Base-by-base conservation (phyloP, 306 rosid genomes). In the Trifolium subterraneum region DNA sequence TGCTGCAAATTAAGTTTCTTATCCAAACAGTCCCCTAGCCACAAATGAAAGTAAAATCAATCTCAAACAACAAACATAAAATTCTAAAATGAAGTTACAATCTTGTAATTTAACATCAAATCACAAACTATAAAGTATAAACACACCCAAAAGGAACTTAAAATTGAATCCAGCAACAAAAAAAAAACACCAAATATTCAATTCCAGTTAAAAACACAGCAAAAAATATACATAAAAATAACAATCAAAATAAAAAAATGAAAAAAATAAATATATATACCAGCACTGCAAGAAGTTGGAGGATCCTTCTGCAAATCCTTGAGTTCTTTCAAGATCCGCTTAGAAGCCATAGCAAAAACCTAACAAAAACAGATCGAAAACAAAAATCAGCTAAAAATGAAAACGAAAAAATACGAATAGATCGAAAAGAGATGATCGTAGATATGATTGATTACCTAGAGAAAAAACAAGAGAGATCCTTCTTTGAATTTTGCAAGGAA, bases 261-360 rank as follows among this genome's bases (percentile, higher is more conserved):
- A 42, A 38, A 41, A 9, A 10, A n/a, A n/a, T n/a, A n/a, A 22
- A 22, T 22, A 22, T 2, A 41, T 35, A 33, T 81, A 91, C 97
- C 97, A 29, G 97, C 97, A 56, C 95, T 91, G 82, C 95, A 89
- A 35, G 95, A 91, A 14, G 97, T 87, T 38, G 95, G 97, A 76
- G 97, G 95, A 80, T 91, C 97, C 86, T 91, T 91, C 87, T 89
- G 95, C 82, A 91, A 76, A 87, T 91, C 97, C 87, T 91, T 91
- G 72, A 91, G 89, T 16, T 91, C 97, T 86, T 91, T 91, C 88
- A 86, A 77, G 88, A 91, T 89, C 90, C 97, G 88, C 85, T 91
- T 91, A 15, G 97, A 91, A 27, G 93, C 95, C 97, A 91, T 91
- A 52, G 64, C 56, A 38, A 38, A 68, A 83, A 86, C 79, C 89